These are phyloP conservation scores for Fragaria ananassa DNA, from an alignment of 306 rosid species.

Conservation along the genomic window DNA sequence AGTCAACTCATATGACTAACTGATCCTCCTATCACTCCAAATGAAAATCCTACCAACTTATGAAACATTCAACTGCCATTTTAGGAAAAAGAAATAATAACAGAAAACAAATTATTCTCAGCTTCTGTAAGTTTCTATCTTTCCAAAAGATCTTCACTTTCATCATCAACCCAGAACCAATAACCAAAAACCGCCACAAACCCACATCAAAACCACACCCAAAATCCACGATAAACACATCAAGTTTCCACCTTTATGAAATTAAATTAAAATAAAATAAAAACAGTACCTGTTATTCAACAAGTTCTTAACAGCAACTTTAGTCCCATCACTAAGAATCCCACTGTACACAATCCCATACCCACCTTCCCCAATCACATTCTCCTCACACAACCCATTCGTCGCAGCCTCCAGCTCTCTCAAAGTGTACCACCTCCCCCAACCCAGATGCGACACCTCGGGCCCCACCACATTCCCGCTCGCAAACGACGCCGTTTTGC, in stretches of 20 bases:
- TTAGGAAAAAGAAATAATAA: neutral
- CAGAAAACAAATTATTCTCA: neutral
- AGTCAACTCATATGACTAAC: neutral
- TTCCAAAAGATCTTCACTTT: neutral
- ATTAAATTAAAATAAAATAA: neutral
- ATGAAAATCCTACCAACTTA: neutral
- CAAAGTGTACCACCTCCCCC: slow-evolving; percentile 96
- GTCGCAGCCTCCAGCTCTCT: slow-evolving; percentile 95
- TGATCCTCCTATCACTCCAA: neutral
- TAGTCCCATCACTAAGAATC: slow-evolving; percentile 63
- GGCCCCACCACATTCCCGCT: slow-evolving; percentile 75
- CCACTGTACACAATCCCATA: slow-evolving; percentile 93
- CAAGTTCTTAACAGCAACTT: slow-evolving; percentile 84
- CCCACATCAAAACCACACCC: neutral
- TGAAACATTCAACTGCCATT: neutral
- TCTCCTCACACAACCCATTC: slow-evolving; percentile 65
- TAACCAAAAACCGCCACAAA: neutral
- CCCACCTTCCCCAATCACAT: slow-evolving; percentile 96
- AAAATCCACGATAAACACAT: neutral
- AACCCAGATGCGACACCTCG: slow-evolving; percentile 91
- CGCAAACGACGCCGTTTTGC: slow-evolving; percentile 47
- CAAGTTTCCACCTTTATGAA: neutral
- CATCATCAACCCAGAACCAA: neutral
- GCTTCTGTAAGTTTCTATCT: neutral
- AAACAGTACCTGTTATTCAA: slow-evolving; percentile 74